phyloP scores from a whole-genome alignment of 257 asterid genomes.

The Lycium ferocissimum region DNA sequence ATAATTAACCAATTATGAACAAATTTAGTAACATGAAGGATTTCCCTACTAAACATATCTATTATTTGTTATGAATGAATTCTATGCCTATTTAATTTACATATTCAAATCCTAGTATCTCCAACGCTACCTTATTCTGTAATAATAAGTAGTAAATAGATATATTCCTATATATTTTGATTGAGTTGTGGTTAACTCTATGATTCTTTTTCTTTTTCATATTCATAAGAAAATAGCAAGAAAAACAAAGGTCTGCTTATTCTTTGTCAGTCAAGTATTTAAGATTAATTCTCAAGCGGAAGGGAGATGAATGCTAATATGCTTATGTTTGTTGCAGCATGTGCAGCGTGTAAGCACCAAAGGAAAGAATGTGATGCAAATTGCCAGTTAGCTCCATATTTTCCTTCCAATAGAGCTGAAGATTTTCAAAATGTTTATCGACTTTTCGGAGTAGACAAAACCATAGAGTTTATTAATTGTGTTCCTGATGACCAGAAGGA shows the following conservation, averaged over 20 bases:
- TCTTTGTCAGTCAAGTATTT: too few relatives aligned
- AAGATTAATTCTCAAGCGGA: too few relatives aligned
- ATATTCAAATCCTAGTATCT: background rate
- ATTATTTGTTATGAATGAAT: background rate
- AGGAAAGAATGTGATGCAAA: slow-evolving; percentile 2
- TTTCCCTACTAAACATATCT: background rate
- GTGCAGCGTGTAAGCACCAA: slow-evolving; percentile 22
- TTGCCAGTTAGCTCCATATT: slow-evolving; percentile 26
- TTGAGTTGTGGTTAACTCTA: too few relatives aligned
- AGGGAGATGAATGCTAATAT: background rate
- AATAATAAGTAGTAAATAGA: background rate
- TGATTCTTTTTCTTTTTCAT: background rate
- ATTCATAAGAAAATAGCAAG: background rate
- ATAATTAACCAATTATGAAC: background rate
- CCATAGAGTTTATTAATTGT: background rate
- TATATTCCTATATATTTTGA: too few relatives aligned
- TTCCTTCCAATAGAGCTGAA: background rate
- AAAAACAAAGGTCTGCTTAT: too few relatives aligned
- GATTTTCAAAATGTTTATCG: slow-evolving; percentile 24
- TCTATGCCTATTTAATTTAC: background rate
- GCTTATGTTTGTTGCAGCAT: background rate
- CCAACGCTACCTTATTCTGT: background rate
- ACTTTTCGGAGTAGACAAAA: slow-evolving; percentile 26
- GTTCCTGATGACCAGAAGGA: background rate
- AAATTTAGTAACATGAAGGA: background rate